These are phyloP conservation scores for Annulohypoxylon maeteangense DNA, from an alignment of 495 filamentous ascomycete species.

Conservation along the genomic window DNA sequence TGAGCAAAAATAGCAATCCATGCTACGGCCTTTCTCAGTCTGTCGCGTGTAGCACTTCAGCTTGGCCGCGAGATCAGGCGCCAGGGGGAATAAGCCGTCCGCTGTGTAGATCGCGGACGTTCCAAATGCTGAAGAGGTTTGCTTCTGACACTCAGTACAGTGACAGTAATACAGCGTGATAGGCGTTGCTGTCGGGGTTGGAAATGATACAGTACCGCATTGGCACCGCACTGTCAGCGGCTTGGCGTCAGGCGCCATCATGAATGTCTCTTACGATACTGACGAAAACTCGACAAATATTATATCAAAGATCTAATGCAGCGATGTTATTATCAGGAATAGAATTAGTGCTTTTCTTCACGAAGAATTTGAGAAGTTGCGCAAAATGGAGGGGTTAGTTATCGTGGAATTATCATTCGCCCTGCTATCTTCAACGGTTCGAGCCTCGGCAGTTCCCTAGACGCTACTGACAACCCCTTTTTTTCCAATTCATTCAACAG, in stretches of 20 bases:
- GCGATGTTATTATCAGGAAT: neutral
- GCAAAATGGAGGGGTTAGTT: too few relatives aligned
- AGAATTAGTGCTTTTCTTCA: too few relatives aligned
- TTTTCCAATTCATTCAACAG: neutral
- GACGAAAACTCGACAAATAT: neutral
- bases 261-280: neutral
- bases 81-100: slow-evolving; percentile 60
- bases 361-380: too few relatives aligned
- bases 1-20: slow-evolving; percentile 66
- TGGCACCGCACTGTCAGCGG: slow-evolving; percentile 58
- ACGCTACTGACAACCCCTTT: neutral
- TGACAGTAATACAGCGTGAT: slow-evolving; percentile 66
- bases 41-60: slow-evolving; percentile 54
- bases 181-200: slow-evolving; percentile 54
- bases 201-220: slow-evolving; percentile 62
- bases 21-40: slow-evolving; percentile 52
- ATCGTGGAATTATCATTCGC: neutral
- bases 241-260: slow-evolving; percentile 28
- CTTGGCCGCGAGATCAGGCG: slow-evolving; percentile 44
- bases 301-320: neutral
- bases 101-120: slow-evolving; percentile 61
- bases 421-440: slow-evolving; percentile 24
- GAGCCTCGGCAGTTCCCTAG: slow-evolving; percentile 26
- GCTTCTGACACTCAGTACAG: slow-evolving; percentile 69
- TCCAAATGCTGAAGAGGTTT: slow-evolving; percentile 67